Evolutionary conservation across 345 rosid species (phyloP).

Genomic region (Streptanthus diversifolius): DNA sequence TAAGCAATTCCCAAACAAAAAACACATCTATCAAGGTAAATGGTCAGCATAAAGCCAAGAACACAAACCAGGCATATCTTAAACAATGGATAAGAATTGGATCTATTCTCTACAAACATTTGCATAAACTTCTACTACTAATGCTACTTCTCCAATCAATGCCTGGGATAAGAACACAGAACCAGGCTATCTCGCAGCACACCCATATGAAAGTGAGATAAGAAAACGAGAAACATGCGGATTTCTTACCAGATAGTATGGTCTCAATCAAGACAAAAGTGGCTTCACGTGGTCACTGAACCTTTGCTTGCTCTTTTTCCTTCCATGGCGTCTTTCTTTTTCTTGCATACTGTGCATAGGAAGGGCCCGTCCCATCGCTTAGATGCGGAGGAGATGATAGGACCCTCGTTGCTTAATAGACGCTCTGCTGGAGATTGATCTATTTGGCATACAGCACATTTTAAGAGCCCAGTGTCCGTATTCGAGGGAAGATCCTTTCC

Average conservation of each 20-base stretch:
- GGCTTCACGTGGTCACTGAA: slow-evolving; percentile 40
- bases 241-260: slow-evolving; percentile 5
- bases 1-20: slow-evolving; percentile 23
- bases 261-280: not conserved
- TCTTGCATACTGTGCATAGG: slow-evolving; percentile 74
- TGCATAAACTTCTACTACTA: slow-evolving; percentile 27
- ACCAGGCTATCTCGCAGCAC: slow-evolving; percentile 27
- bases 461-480: slow-evolving; percentile 55
- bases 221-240: not conserved
- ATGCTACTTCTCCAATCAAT: slow-evolving; percentile 25
- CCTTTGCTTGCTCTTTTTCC: slow-evolving; percentile 77
- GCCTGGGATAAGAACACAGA: slow-evolving; percentile 12
- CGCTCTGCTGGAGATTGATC: slow-evolving; percentile 70
- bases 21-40: slow-evolving; percentile 8
- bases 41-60: slow-evolving; percentile 12
- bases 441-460: slow-evolving; percentile 96
- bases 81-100: slow-evolving; percentile 32
- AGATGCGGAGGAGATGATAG: slow-evolving; percentile 70
- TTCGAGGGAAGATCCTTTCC: slow-evolving; percentile 64
- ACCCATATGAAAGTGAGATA: not conserved
- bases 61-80: slow-evolving; percentile 23
- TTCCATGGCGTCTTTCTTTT: slow-evolving; percentile 99
- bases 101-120: slow-evolving; percentile 34
- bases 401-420: slow-evolving; percentile 52
- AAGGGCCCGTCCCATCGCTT: slow-evolving; percentile 93